Evolutionary conservation across 2,329 filamentous ascomycete genomes (phyloP).

Genomic region (Diaporthe citri): DNA sequence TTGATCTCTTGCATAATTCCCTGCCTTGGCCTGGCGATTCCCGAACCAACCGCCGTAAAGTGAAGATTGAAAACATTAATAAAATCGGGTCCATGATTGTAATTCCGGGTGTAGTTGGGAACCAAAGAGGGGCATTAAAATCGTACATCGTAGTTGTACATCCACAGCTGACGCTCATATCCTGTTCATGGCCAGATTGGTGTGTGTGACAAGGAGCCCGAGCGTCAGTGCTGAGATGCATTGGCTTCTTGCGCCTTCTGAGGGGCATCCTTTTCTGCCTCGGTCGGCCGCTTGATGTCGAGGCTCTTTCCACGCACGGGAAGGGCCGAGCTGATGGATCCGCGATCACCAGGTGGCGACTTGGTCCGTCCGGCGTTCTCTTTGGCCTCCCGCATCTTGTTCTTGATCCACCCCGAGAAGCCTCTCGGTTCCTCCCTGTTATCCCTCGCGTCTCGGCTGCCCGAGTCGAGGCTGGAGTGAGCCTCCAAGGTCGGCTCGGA

Average conservation of each 20-base stretch:
- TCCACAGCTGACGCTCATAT: conserved; percentile 31
- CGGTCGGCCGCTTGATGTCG: conserved; percentile 57
- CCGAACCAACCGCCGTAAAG: conserved; percentile 22
- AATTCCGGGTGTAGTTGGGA: conserved; percentile 30
- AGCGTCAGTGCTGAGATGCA: conserved; percentile 29
- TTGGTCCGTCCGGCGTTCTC: conserved; percentile 68
- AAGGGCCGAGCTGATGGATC: conserved; percentile 49
- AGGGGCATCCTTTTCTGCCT: conserved; percentile 50
- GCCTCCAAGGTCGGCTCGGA: conserved; percentile 61
- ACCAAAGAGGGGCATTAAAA: conserved; percentile 24
- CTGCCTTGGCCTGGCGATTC: conserved; percentile 20
- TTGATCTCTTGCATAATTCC: conserved; percentile 28
- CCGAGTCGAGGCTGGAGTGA: conserved; percentile 52
- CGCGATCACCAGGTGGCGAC: conserved; percentile 62
- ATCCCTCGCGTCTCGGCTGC: conserved; percentile 50
- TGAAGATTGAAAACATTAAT: conserved; percentile 35
- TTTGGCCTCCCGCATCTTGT: conserved; percentile 71
- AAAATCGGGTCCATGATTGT: conserved; percentile 32
- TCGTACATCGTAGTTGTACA: conserved; percentile 37
- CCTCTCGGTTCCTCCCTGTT: conserved; percentile 63
- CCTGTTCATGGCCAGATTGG: conserved; percentile 13
- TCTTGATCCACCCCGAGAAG: conserved; percentile 70
- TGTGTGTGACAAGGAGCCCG: not conserved
- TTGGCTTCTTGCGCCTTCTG: conserved; percentile 31
- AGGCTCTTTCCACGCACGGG: conserved; percentile 60